Base-by-base conservation (phyloP, 768 basidiomycete species). In the Termitomyces heimii region DNA sequence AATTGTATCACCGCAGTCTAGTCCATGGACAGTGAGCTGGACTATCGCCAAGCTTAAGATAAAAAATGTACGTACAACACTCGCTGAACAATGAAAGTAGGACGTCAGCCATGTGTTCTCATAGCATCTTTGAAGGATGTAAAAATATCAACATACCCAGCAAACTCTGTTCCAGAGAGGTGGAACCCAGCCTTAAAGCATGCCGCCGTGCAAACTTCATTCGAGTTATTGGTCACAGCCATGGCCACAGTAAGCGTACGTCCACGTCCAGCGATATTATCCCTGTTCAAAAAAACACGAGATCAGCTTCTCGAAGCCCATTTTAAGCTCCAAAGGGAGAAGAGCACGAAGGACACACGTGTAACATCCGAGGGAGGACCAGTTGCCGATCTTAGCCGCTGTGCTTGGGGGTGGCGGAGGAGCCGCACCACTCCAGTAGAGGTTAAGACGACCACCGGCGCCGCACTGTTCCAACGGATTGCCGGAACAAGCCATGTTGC, bases 341-440 rank as follows among this genome's bases (percentile, higher is more conserved):
- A 26, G 47, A 58, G 51, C 42, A 42, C 26, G 24, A 57, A 53
- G 56, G 31, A 64, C 76, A 58, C 63, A 86, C 88, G 73, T 85
- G 72, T 81, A 89, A 67, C 89, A 92, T n/a, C 89, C 89, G 31
- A 90, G 77, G 0, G 82, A 85, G 6, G 71, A 66, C 88, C 89
- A 91, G 29, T 78, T 72, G 4, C 86, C 88, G 31, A 85, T 77
- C 48, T 67, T 79, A 4, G 78, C 72, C 0, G 80, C 76, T 24
- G 80, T 82, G 18, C 71, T 60, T 0, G 89, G 87, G 14, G 79
- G 68, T 0, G 82, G 61, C 14, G 88, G 82, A 28, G 87, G 83
- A 13, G 73, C 54, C 31, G 69, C 68, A 18, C 87, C 86, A 60
- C 77, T 86, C 79, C 77, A 82, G 70, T 82, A 90, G 4, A 89